Evolutionary conservation across 169 alveolate genomes (phyloP).

Genomic region (Eimeria necatrix): DNA sequence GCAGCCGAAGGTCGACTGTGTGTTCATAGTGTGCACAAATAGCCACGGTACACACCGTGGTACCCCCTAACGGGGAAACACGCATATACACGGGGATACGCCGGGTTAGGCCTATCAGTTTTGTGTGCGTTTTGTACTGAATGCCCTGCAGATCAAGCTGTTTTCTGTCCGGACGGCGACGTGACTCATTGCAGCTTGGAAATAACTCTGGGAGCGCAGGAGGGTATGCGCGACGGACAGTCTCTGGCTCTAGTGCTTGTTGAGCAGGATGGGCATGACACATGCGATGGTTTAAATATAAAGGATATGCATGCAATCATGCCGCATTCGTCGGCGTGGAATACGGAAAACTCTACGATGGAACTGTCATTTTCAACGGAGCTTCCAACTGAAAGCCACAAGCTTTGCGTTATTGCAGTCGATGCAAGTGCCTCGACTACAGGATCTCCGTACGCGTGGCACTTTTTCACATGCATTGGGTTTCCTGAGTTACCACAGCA

Average conservation of each 20-base stretch:
- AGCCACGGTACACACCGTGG: too few species aligned
- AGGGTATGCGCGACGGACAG: not conserved
- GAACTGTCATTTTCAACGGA: slow-evolving; percentile 9
- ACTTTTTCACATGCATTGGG: not conserved
- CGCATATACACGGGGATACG: too few species aligned
- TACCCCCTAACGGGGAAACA: too few species aligned
- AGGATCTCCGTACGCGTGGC: slow-evolving; percentile 50
- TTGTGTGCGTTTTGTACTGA: not conserved
- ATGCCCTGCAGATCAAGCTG: slow-evolving; percentile 30
- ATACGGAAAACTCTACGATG: not conserved
- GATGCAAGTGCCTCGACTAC: not conserved
- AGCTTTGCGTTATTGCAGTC: slow-evolving; percentile 45
- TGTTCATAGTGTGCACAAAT: too few species aligned
- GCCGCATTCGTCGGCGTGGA: slow-evolving; percentile 67
- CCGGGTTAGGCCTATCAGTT: too few species aligned
- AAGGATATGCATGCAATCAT: not conserved
- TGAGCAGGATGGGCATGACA: slow-evolving; percentile 36
- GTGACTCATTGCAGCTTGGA: slow-evolving; percentile 20
- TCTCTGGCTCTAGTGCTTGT: slow-evolving; percentile 1
- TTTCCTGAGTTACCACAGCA: not conserved
- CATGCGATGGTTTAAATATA: not conserved
- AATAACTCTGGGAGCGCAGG: slow-evolving; percentile 29
- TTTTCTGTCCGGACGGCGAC: slow-evolving; percentile 18
- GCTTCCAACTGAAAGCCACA: slow-evolving; percentile 32
- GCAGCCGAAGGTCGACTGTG: not conserved